Percentiles rank a stretch among this genome's conserved stretches.
phyloP scores from a whole-genome alignment of 352 stramenopile species.

The Globisporangium splendens region DNA sequence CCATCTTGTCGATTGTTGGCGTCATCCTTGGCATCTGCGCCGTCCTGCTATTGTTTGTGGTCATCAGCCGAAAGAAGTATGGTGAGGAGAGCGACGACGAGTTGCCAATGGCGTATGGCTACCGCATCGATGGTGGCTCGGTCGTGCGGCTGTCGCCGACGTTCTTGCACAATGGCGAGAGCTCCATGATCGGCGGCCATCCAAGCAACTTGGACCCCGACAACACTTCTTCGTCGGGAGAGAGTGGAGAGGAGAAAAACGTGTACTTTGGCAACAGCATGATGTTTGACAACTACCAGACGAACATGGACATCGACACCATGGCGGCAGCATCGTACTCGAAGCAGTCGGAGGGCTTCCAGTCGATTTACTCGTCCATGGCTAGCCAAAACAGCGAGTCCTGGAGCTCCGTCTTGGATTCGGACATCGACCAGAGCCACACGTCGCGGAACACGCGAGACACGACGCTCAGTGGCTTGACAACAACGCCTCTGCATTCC shows the following conservation, averaged over 20 bases:
- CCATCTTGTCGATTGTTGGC: slow-evolving; percentile 70
- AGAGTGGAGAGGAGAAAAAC: slow-evolving; percentile 17
- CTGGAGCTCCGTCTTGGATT: slow-evolving; percentile 76
- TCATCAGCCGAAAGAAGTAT: slow-evolving; percentile 64
- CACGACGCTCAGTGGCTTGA: slow-evolving; percentile 62
- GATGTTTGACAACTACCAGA: slow-evolving; percentile 13
- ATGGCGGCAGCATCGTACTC: slow-evolving; percentile 17
- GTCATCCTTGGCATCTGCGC: slow-evolving; percentile 61
- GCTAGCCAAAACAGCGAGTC: slow-evolving; percentile 51
- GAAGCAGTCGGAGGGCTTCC: slow-evolving; percentile 28
- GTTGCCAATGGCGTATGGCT: slow-evolving; percentile 34
- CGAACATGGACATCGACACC: slow-evolving; percentile 7
- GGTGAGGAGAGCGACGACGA: slow-evolving; percentile 42
- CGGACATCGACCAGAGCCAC: slow-evolving; percentile 39
- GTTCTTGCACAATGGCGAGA: slow-evolving; percentile 45
- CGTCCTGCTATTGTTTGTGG: slow-evolving; percentile 51
- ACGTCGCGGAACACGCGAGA: slow-evolving; percentile 64
- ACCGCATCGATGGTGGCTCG: slow-evolving; percentile 40
- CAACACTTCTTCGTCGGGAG: slow-evolving; percentile 18
- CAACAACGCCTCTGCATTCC: slow-evolving; percentile 34
- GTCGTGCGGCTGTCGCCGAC: slow-evolving; percentile 50
- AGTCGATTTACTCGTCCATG: slow-evolving; percentile 39
- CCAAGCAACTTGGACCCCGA: slow-evolving; percentile 8
- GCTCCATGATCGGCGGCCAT: slow-evolving; percentile 21
- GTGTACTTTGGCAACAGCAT: slow-evolving; percentile 15